A percentile compares a stretch with the other conserved stretches of the same genome.
These are phyloP conservation scores for Penicillium maclennaniae DNA, from an alignment of 495 filamentous ascomycete species.

Conservation along the genomic window DNA sequence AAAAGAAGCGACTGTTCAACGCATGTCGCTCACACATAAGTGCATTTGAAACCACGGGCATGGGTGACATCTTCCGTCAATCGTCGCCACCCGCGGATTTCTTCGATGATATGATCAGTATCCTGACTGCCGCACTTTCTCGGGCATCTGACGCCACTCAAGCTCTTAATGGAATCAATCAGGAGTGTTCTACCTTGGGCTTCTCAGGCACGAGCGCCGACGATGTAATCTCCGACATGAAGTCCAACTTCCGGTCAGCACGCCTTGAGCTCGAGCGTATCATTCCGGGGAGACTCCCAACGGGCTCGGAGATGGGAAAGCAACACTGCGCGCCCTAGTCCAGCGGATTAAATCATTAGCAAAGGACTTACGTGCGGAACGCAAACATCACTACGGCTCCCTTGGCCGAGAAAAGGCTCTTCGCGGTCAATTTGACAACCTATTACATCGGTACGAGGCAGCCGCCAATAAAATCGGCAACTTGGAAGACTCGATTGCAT, in stretches of 20 bases:
- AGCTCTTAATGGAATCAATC: slow-evolving; percentile 36
- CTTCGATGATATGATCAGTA: slow-evolving; percentile 30
- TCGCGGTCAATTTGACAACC: slow-evolving; percentile 41
- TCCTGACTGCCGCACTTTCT: slow-evolving; percentile 32
- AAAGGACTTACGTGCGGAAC: slow-evolving; percentile 32
- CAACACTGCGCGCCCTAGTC: slow-evolving; percentile 36
- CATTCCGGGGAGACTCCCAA: slow-evolving; percentile 59
- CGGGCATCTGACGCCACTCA: slow-evolving; percentile 35
- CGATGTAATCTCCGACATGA: slow-evolving; percentile 52
- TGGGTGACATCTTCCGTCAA: slow-evolving; percentile 30
- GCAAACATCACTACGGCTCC: slow-evolving; percentile 26
- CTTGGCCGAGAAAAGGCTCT: slow-evolving; percentile 34
- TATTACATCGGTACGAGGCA: slow-evolving; percentile 34
- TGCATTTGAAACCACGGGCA: slow-evolving; percentile 29
- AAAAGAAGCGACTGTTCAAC: slow-evolving; percentile 38
- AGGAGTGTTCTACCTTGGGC: slow-evolving; percentile 48
- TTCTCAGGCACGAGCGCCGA: slow-evolving; percentile 48
- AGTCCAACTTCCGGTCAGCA: slow-evolving; percentile 56
- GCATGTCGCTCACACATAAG: slow-evolving; percentile 35
- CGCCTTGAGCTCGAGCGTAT: slow-evolving; percentile 64
- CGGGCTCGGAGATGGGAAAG: slow-evolving; percentile 36
- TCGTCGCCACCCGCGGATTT: slow-evolving; percentile 40
- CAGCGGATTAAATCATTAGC: slow-evolving; percentile 37
- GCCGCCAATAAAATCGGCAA: slow-evolving; percentile 44
- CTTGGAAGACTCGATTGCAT: slow-evolving; percentile 53